Conservation (phyloP, 495 filamentous ascomycete species). For the Amorphotheca resinae region DNA sequence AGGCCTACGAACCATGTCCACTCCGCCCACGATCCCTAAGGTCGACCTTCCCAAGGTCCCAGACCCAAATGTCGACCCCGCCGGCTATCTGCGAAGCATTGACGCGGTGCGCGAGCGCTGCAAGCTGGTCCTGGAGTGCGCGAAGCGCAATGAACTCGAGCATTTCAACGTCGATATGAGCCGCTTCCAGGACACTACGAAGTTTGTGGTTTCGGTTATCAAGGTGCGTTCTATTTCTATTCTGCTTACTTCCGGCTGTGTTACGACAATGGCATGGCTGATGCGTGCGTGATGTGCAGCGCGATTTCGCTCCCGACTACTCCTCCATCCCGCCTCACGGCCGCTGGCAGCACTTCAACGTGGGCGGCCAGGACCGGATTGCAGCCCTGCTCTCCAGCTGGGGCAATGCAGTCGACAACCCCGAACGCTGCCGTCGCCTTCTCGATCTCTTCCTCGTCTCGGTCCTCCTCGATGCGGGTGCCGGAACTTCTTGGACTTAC, state of each 20-base stretch:
- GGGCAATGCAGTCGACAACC: slow-evolving; percentile 37
- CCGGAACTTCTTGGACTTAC: slow-evolving; percentile 76
- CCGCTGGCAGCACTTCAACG: slow-evolving; percentile 81
- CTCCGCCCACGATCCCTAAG: slow-evolving; percentile 26
- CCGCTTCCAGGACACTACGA: slow-evolving; percentile 78
- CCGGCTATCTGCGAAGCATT: slow-evolving; percentile 83
- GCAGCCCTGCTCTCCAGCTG: slow-evolving; percentile 59
- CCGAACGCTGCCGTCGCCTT: slow-evolving; percentile 63
- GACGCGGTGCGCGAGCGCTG: slow-evolving; percentile 75
- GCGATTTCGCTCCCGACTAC: slow-evolving; percentile 19
- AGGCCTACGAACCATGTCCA: slow-evolving; percentile 18
- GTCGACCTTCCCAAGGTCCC: slow-evolving; percentile 73
- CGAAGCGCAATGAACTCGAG: slow-evolving; percentile 61
- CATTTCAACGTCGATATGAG: slow-evolving; percentile 88
- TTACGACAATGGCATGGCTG: background rate
- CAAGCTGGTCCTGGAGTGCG: slow-evolving; percentile 60
- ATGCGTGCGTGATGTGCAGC: slow-evolving; percentile 7
- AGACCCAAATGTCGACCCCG: slow-evolving; percentile 83
- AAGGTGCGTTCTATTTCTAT: slow-evolving; percentile 47
- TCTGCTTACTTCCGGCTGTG: background rate
- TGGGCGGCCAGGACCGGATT: slow-evolving; percentile 67
- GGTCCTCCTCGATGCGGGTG: slow-evolving; percentile 81
- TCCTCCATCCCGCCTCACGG: slow-evolving; percentile 70
- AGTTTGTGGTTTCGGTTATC: slow-evolving; percentile 92
- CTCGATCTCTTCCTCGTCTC: slow-evolving; percentile 81